These are phyloP conservation scores for Stereocaulon alpinum DNA, from an alignment of 495 filamentous ascomycete genomes.

Conservation along the genomic window DNA sequence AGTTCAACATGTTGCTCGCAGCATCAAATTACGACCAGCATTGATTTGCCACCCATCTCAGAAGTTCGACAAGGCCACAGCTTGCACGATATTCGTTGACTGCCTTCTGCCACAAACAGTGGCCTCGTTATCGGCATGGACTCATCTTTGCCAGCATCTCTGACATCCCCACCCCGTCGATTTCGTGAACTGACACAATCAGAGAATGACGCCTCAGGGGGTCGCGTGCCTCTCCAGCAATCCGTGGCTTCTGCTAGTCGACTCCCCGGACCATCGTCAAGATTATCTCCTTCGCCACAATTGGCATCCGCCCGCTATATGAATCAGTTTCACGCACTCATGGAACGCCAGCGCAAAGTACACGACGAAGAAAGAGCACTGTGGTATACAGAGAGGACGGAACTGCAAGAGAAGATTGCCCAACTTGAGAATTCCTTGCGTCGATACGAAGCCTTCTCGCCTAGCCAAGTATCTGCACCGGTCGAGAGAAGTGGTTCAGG, in stretches of 20 bases:
- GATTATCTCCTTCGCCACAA: background rate
- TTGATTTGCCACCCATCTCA: background rate
- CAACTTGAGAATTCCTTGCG: constrained; percentile 15
- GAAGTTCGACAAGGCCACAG: background rate
- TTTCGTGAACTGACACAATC: background rate
- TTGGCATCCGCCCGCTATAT: constrained; percentile 14
- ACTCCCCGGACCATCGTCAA: constrained; percentile 5
- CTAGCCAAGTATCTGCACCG: background rate
- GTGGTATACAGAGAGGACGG: constrained; percentile 18
- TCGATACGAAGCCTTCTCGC: constrained; percentile 2
- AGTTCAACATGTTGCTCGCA: background rate
- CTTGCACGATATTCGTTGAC: background rate
- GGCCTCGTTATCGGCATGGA: background rate
- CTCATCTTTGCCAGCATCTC: background rate
- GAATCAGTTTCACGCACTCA: constrained; percentile 16
- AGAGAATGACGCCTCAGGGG: constrained; percentile 1
- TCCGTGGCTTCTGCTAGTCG: constrained; percentile 9
- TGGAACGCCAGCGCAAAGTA: constrained; percentile 18
- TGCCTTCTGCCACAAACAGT: background rate
- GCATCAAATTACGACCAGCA: background rate
- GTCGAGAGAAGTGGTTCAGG: background rate
- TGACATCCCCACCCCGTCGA: background rate
- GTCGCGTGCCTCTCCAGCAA: constrained; percentile 11
- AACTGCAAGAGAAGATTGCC: constrained; percentile 16
- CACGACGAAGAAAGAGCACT: constrained; percentile 18